A percentile compares a stretch with the other conserved stretches of the same genome.
phyloP scores from a whole-genome alignment of 2,329 filamentous ascomycete species.

The Xylariaceae sp. region DNA sequence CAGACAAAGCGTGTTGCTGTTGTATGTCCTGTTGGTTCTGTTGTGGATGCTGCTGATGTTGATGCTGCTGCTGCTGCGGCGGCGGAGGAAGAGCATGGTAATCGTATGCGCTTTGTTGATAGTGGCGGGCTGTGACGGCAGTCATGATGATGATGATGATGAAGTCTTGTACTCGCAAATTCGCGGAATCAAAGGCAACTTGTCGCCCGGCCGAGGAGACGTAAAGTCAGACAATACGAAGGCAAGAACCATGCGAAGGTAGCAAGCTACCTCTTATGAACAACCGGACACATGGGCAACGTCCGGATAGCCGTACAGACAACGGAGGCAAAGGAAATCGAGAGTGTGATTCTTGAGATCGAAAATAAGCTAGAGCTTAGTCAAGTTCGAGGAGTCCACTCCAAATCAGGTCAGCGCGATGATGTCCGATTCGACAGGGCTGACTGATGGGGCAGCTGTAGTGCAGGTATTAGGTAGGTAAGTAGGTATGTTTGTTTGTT shows the following conservation, averaged over 20 bases:
- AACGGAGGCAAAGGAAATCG: neutral
- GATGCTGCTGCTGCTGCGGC: conserved; percentile 11
- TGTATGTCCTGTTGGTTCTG: conserved; percentile 11
- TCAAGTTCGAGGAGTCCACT: neutral
- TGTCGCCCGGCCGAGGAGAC: neutral
- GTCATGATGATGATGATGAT: conserved; percentile 29
- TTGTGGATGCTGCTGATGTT: conserved; percentile 3
- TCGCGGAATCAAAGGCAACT: conserved; percentile 14
- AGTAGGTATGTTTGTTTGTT: too few relatives aligned
- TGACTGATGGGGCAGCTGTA: too few relatives aligned
- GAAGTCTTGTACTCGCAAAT: conserved; percentile 1
- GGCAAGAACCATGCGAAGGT: conserved; percentile 1
- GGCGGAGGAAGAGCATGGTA: conserved; percentile 11
- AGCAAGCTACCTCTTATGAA: conserved; percentile 13
- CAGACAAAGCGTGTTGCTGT: conserved; percentile 4
- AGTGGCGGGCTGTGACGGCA: conserved; percentile 24
- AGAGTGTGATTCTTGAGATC: neutral
- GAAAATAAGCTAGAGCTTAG: neutral
- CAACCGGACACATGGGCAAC: conserved; percentile 7
- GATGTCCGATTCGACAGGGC: too few relatives aligned
- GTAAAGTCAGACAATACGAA: neutral
- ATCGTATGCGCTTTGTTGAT: conserved; percentile 20
- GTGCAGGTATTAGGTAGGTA: too few relatives aligned
- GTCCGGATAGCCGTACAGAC: neutral
- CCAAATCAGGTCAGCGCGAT: neutral